Percentiles rank a stretch among this genome's conserved stretches.
Conservation (phyloP, 176 grass and related monocot genomes). For the Otatea glauca region DNA sequence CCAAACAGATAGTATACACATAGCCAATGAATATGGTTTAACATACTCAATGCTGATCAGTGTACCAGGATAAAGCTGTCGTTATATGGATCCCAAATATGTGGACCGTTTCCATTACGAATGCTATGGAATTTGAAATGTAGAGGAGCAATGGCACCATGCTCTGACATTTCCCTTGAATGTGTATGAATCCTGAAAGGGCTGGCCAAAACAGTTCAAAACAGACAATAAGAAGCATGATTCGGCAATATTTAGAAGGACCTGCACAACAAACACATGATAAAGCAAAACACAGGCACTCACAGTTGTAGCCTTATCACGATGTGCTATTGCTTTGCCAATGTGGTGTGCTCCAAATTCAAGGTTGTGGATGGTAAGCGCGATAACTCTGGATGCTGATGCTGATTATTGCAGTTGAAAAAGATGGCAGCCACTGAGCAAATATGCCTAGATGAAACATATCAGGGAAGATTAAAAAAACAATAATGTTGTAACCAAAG, state of each 20-base stretch:
- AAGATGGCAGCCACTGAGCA: too few relatives aligned
- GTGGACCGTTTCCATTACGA: constrained; percentile 72
- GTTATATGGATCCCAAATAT: constrained; percentile 65
- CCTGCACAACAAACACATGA: constrained; percentile 12
- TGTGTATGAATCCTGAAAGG: constrained; percentile 75
- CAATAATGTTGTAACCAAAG: too few relatives aligned
- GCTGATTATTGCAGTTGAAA: too few relatives aligned
- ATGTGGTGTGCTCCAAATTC: constrained; percentile 90
- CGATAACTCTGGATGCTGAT: too few relatives aligned
- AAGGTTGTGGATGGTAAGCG: constrained; percentile 87
- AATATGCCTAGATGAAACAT: too few relatives aligned
- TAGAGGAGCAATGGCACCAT: constrained; percentile 86
- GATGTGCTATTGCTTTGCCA: constrained; percentile 69
- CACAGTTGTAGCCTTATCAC: constrained; percentile 95
- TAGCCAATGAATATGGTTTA: constrained; percentile 10
- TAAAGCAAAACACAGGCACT: constrained; percentile 41
- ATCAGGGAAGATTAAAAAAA: too few relatives aligned
- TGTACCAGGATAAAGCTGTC: constrained; percentile 64
- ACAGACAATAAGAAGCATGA: constrained; percentile 16
- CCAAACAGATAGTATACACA: neutral
- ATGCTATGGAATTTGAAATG: constrained; percentile 75
- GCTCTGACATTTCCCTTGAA: constrained; percentile 81
- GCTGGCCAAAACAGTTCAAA: constrained; percentile 30
- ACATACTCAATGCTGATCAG: neutral
- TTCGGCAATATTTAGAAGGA: constrained; percentile 21